Evolutionary conservation across 495 filamentous ascomycete genomes (phyloP), one percentile per base, ranked within the genome.

Genomic region (Trichocladium uniseriatum): DNA sequence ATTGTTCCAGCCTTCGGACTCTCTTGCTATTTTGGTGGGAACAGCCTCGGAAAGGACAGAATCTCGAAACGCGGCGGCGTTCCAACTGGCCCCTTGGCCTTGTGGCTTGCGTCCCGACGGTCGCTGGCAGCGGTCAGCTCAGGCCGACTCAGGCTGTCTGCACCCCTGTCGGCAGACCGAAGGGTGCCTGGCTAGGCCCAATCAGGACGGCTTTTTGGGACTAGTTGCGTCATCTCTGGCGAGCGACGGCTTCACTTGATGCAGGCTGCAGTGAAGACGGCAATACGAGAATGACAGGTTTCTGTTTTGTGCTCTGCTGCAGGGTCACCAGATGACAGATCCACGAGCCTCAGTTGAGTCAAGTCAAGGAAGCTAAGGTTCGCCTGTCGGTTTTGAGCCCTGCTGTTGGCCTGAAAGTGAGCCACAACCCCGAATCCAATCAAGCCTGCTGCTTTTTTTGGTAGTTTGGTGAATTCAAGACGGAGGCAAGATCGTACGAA

Each of bases 141-240:
- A 38, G 32, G 44, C 27, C 10, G 27, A 10, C 10, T 20, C 10
- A 20, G 40, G 31, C 22, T n/a, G 2, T 31, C 16, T 21, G 9
- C n/a, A 20, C 48, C 48, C 48, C 16, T 37, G 48, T 38, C 20
- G 40, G 24, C 13, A 10, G 39, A 15, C 9, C 10, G 5, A 38
- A 50, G 10, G 34, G 48, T 50, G 48, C 48, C 48, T 50, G 48
- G 48, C 48, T 50, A 50, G 22, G 14, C 48, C 40, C 2, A 38
- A 50, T 50, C 3, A 9, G 32, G 48, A 31, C 15, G 2, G 15
- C 9, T 15, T 2, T 5, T 27, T 22, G 6, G n/a, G 21, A 6
- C 9, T 9, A 6, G 31, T 22, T 50, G 48, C 48, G 48, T 50
- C 48, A 50, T 31, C 29, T 11, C 11, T n/a, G 20, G 34, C 20